Base-by-base conservation (phyloP, 2,329 filamentous ascomycete genomes). In the Botrytis paeoniae region DNA sequence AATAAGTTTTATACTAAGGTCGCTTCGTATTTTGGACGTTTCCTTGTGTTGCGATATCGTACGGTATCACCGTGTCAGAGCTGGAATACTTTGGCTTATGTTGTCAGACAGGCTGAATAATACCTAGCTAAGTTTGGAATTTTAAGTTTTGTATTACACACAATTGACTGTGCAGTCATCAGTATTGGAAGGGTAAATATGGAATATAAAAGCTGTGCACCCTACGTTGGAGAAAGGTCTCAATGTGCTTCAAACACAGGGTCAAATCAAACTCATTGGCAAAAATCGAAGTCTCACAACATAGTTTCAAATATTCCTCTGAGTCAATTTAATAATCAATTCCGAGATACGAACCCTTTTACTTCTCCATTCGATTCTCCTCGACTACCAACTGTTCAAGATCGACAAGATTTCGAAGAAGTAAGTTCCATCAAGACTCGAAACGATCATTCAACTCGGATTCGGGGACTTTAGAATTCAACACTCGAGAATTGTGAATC, bases 181-280 rank as follows among this genome's bases (percentile, higher is more conserved):
- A 41, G 37, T 60, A 61, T 64, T 37, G 37, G 70, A 69, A 69
- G 51, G 32, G 39, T 25, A 72, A 72, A 72, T 69, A 72, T 68
- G 51, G 35, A 39, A 62, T 69, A 72, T 72, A 72, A 72, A 72
- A 51, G 37, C 66, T 72, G 62, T 72, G 51, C 51, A 45, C 70
- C 70, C 70, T 59, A 45, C 64, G 29, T 66, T 68, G 63, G 66
- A 60, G 25, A 37, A 69, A 72, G 41, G 62, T 72, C 54, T 69
- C 39, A 51, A 66, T 45, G 29, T 39, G 51, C 48, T 68, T 66
- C 48, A 37, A 41, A 60, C 41, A 57, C 54, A 68, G 70, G 70
- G 45, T 39, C 70, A 51, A 72, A 37, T 68, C 48, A 45, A 65
- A 37, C 62, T 60, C 62, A 72, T 32, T 59, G 29, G 32, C 39